Base-by-base conservation (phyloP, 257 asterid species). In the Gentiana dahurica region DNA sequence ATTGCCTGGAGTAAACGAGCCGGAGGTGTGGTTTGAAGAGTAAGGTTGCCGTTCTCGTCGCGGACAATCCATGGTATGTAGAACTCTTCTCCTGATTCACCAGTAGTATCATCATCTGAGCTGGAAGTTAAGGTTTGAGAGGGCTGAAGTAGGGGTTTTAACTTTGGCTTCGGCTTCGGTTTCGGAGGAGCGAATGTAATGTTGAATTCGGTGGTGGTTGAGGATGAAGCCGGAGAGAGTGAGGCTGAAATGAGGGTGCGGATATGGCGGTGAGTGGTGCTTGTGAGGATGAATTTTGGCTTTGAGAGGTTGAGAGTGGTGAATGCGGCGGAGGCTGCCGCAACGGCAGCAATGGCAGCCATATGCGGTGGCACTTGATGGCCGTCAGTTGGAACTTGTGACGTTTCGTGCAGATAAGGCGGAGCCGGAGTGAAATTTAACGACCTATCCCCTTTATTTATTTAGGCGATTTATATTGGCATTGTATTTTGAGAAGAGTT, bases 61-160 rank as follows among this genome's bases (percentile, higher is more conserved):
- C 81, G 81, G 38, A 73, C 78, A 52, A 72, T 81, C 96, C 97
- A 83, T 9, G 96, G 98, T 51, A 72, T 68, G 61, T 57, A 62
- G 36, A 79, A 68, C 69, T 81, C 81, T 37, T 76, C 84, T 10
- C 76, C 77, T 10, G 39, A 43, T 52, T 72, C 85, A 6, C 59
- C 55, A 15, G 33, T 53, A 3, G 72, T 39, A 41, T 71, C 72
- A 55, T 56, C 12, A 15, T 69, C 75, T 54, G 76, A 59, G 58
- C 51, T 69, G 24, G 68, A 51, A 51, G 46, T 58, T 39, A 62
- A 53, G 58, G 68, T 43, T 66, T 59, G 59, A 9, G 36, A 53
- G 35, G 60, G 53, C 61, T 68, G 59, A 39, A 79, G 45, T 53
- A 53, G n/a, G 15, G 63, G 56, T 51, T 74, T 70, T 41, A 78